Conservation (phyloP, 495 filamentous ascomycete species). For the Aspergillus nanangensis region DNA sequence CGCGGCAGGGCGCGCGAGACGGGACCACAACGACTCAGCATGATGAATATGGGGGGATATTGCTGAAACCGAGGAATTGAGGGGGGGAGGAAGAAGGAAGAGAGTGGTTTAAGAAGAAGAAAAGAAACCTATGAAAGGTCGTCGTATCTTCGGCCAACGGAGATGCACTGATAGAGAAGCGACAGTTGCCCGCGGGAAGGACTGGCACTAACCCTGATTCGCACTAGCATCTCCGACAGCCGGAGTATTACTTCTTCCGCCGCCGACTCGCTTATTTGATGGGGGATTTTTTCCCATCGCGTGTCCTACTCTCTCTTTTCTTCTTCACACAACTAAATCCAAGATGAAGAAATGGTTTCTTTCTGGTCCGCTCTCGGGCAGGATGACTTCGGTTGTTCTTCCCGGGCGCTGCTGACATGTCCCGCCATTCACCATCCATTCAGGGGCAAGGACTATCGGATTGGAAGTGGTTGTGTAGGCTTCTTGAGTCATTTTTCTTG, state of each 20-base stretch:
- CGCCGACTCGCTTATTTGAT: conserved; percentile 14
- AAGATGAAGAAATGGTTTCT: conserved; percentile 49
- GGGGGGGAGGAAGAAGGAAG: background rate
- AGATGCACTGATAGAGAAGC: conserved; percentile 6
- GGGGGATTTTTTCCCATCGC: conserved; percentile 2
- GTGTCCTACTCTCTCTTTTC: background rate
- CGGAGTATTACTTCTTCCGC: conserved; percentile 12
- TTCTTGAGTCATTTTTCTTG: no score
- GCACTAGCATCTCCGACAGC: conserved; percentile 26
- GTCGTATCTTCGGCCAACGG: conserved; percentile 19
- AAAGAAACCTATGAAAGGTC: conserved; percentile 12
- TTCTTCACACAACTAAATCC: conserved; percentile 51
- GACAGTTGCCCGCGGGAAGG: conserved; percentile 46
- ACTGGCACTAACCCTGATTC: conserved; percentile 19
- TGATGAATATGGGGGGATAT: conserved; percentile 13
- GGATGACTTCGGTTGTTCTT: conserved; percentile 23
- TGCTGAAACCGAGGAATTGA: background rate
- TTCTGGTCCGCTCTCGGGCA: conserved; percentile 42
- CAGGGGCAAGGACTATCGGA: conserved; percentile 42
- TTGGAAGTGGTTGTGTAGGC: conserved; percentile 40
- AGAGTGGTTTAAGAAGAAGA: conserved; percentile 1
- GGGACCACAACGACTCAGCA: conserved; percentile 41
- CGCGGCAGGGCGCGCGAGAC: conserved; percentile 37
- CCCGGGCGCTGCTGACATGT: conserved; percentile 50
- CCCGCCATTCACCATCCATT: conserved; percentile 46